Evolutionary conservation across 345 rosid species (phyloP).

Genomic region (Syzygium aqueum): DNA sequence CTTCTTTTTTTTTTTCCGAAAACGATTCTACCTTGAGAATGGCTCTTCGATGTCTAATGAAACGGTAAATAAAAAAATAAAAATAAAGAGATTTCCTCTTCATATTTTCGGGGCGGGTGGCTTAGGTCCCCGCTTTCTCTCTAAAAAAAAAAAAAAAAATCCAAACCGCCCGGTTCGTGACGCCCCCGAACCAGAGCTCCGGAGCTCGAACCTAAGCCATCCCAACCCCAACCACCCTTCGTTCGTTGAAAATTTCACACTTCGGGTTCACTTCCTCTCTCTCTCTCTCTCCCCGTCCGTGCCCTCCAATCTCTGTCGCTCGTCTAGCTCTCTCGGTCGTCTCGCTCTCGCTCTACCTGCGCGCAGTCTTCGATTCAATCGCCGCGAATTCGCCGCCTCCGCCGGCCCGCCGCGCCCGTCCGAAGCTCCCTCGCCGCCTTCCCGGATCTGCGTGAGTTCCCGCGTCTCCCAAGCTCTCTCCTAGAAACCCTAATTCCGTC

Average conservation of each 20-base stretch:
- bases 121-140: background rate
- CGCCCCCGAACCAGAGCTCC: background rate
- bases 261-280: background rate
- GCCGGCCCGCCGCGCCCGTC: background rate
- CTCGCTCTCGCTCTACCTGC: background rate
- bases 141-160: background rate
- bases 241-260: constrained; percentile 1
- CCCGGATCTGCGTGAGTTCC: background rate
- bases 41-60: background rate
- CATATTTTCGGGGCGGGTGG: background rate
- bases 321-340: background rate
- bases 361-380: background rate
- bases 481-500: background rate
- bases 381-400: background rate
- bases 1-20: no score
- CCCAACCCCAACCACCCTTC: background rate
- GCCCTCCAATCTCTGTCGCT: background rate
- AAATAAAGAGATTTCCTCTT: no score
- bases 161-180: background rate
- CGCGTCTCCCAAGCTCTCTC: background rate
- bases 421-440: background rate
- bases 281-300: background rate
- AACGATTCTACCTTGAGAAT: no score
- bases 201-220: background rate
- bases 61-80: background rate